A percentile compares a stretch with the other conserved stretches of the same genome.
phyloP scores from a whole-genome alignment of 768 basidiomycete species.

The Termitomyces sp. region DNA sequence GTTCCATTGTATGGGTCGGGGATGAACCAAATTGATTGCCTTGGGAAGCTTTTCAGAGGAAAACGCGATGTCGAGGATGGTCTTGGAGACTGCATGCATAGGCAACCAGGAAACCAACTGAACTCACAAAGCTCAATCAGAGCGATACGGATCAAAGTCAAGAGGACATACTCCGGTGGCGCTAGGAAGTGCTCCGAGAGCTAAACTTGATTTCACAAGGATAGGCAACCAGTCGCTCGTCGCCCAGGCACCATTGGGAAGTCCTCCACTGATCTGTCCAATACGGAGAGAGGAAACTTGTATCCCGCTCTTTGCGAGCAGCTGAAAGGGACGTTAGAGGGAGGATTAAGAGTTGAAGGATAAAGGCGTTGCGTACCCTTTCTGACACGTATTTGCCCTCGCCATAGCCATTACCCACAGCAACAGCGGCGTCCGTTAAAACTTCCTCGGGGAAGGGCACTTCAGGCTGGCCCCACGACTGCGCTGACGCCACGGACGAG shows the following conservation, averaged over 20 bases:
- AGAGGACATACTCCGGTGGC: constrained; percentile 30
- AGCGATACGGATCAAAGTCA: neutral
- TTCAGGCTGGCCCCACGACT: constrained; percentile 26
- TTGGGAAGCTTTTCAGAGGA: constrained; percentile 20
- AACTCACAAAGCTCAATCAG: neutral
- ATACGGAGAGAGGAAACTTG: constrained; percentile 38
- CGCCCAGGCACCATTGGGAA: constrained; percentile 40
- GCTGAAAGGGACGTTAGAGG: constrained; percentile 15
- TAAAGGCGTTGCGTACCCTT: constrained; percentile 22
- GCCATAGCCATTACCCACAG: constrained; percentile 42
- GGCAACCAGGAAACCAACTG: constrained; percentile 45
- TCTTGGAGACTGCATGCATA: constrained; percentile 25
- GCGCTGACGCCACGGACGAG: constrained; percentile 36
- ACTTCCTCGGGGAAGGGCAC: constrained; percentile 36
- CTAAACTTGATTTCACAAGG: constrained; percentile 34
- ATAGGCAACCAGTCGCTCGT: constrained; percentile 47
- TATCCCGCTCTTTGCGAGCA: constrained; percentile 38
- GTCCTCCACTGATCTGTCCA: constrained; percentile 45
- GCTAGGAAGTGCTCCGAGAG: constrained; percentile 27
- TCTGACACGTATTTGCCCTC: constrained; percentile 47
- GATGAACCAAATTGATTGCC: constrained; percentile 39
- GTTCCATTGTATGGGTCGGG: constrained; percentile 33
- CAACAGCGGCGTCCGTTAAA: constrained; percentile 28
- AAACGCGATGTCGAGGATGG: constrained; percentile 30
- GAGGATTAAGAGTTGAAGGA: neutral